Conservation (phyloP, 2,329 filamentous ascomycete species). For the Rhynchosporium secalis region DNA sequence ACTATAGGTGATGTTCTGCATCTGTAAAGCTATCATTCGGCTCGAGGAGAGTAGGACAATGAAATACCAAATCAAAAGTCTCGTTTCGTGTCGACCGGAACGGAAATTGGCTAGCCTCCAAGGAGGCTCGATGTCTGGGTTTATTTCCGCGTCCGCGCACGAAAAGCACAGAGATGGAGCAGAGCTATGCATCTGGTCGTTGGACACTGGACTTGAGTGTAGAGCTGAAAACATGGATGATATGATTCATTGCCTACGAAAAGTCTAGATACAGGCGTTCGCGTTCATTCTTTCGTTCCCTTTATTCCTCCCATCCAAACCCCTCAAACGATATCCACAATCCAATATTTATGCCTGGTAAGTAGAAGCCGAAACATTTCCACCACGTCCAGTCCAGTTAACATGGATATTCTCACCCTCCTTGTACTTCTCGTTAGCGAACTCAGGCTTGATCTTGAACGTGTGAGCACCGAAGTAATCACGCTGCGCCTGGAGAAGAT, state of each 20-base stretch:
- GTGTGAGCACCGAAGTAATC: conserved; percentile 99
- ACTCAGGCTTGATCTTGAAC: conserved; percentile 83
- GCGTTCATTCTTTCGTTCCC: neutral
- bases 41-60: too few species aligned
- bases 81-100: too few species aligned
- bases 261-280: conserved; percentile 24
- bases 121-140: too few species aligned
- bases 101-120: too few species aligned
- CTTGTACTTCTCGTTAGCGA: conserved; percentile 75
- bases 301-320: conserved; percentile 1
- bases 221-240: neutral
- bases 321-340: too few species aligned
- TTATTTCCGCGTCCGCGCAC: too few species aligned
- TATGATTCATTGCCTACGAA: conserved; percentile 9
- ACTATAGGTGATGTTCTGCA: too few species aligned
- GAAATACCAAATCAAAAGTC: too few species aligned
- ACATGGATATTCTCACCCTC: conserved; percentile 91
- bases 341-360: conserved; percentile 76
- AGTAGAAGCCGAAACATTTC: conserved; percentile 94
- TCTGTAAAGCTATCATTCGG: too few species aligned
- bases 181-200: too few species aligned
- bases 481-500: conserved; percentile 97
- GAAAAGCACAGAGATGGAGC: too few species aligned
- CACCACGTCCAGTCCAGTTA: conserved; percentile 99
- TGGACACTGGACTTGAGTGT: too few species aligned